Evolutionary conservation across 768 basidiomycete genomes (phyloP), one percentile per base, ranked within the genome.

Genomic region (Grammothele lineata): DNA sequence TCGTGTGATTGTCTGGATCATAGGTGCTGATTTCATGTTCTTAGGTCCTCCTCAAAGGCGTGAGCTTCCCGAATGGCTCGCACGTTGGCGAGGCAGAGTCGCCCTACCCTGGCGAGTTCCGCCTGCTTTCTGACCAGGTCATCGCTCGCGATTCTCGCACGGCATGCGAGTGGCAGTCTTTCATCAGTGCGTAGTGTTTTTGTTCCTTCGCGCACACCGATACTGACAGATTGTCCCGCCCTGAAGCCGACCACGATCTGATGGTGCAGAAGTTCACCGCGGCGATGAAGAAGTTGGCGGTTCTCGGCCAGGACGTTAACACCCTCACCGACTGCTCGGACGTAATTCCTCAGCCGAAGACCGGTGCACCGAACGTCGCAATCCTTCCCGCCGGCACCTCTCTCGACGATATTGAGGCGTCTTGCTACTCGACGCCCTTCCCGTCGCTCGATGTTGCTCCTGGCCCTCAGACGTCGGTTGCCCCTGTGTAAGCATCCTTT

Each of bases 261-360:
- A 61, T 67, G 59, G 37, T 27, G 19, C 23, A 17, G 18, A 17
- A 47, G 5, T 66, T 66, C 52, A 33, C 43, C 38, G 50, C 50
- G 4, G 60, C 54, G 15, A 62, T 66, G 61, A 47, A 37, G 9
- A 63, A 62, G 51, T 37, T 66, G 24, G 45, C 62, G 5, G 46
- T 59, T 26, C 52, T 66, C n/a, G 65, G 62, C 5, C 64, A 65
- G 35, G 49, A 50, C 43, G 37, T 34, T 8, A 40, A 18, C 34
- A 2, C 21, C 11, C 40, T 50, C 35, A 34, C 37, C 15, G 49
- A 50, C 30, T 44, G 43, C 38, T 50, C 49, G 30, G 49, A 45
- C n/a, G 43, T 50, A 34, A 48, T 48, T 12, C 25, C 40, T 8
- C 37, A 36, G 10, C 40, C 34, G 4, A 49, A 47, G 37, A 32